phyloP scores from a whole-genome alignment of 371 early-diverging fungal genomes.

The Conidiobolus incongruus region DNA sequence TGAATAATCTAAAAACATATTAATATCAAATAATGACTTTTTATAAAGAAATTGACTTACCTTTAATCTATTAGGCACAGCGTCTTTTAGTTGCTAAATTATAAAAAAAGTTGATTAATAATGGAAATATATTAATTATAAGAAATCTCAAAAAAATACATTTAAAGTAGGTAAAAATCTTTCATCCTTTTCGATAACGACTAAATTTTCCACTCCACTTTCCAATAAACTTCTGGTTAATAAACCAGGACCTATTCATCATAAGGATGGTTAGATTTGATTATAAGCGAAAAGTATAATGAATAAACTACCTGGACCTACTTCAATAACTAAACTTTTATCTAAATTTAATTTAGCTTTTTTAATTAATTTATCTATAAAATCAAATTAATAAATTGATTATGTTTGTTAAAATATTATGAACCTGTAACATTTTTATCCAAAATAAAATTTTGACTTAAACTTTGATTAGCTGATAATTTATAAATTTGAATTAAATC shows the following conservation, averaged over 20 bases:
- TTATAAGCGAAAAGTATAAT: not conserved
- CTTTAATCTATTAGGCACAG: conserved; percentile 19
- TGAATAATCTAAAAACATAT: conserved; percentile 15
- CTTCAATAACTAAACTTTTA: conserved; percentile 51
- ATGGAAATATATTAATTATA: not conserved
- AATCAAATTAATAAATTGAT: not conserved
- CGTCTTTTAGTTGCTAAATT: conserved; percentile 34
- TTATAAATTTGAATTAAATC: conserved; percentile 58
- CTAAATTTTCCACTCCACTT: conserved; percentile 30
- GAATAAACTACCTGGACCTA: conserved; percentile 67
- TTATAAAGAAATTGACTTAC: conserved; percentile 6
- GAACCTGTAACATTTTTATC: conserved; percentile 62
- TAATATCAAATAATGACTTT: not conserved
- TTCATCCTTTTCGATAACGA: conserved; percentile 56
- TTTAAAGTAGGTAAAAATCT: conserved; percentile 44
- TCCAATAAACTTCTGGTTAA: conserved; percentile 56
- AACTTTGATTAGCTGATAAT: conserved; percentile 39
- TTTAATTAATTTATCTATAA: conserved; percentile 38
- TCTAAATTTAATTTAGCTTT: conserved; percentile 25
- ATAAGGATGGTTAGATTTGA: not conserved
- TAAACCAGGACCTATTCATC: conserved; percentile 55
- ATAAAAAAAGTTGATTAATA: not conserved
- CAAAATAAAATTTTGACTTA: conserved; percentile 68
- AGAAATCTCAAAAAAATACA: too few species aligned
- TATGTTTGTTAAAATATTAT: not conserved